phyloP scores from a whole-genome alignment of 2,329 filamentous ascomycete genomes.

The Fusarium duplospermum region DNA sequence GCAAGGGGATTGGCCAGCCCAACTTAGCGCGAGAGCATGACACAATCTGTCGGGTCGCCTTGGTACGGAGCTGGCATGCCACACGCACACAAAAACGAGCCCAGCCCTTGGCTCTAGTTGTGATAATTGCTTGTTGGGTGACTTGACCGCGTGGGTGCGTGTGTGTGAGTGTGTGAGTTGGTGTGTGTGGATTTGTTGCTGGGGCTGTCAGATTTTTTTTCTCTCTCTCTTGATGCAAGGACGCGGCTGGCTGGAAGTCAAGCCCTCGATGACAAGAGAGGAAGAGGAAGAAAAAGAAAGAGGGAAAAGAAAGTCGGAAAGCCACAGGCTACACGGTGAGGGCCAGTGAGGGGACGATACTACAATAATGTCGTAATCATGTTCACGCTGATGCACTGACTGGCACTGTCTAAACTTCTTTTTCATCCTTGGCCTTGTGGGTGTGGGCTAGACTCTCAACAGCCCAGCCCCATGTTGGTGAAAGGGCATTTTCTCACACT shows the following conservation, averaged over 20 bases:
- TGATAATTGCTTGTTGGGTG: conserved; percentile 1
- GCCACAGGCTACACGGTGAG: background rate
- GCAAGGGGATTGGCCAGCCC: conserved; percentile 40
- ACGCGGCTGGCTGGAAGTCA: background rate
- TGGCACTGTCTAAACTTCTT: conserved; percentile 7
- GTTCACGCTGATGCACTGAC: conserved; percentile 6
- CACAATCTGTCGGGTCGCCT: conserved; percentile 50
- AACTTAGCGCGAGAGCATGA: conserved; percentile 46
- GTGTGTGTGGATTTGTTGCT: conserved; percentile 14
- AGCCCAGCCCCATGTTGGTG: conserved; percentile 9
- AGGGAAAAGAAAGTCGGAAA: background rate
- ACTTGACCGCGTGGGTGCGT: background rate
- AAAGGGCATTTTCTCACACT: conserved; percentile 1
- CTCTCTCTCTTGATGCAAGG: background rate
- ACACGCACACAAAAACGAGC: background rate
- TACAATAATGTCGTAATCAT: conserved; percentile 15
- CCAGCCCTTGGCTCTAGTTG: background rate
- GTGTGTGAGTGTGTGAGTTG: background rate
- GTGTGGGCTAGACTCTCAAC: conserved; percentile 24
- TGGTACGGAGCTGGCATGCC: conserved; percentile 30
- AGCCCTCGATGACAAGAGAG: background rate
- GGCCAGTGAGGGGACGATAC: conserved; percentile 2
- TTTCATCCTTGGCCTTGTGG: conserved; percentile 14
- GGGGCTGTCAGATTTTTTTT: conserved; percentile 3
- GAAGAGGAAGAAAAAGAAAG: conserved; percentile 11